Conservation (phyloP, 2,329 filamentous ascomycete species). For the Ophiocordyceps australis region DNA sequence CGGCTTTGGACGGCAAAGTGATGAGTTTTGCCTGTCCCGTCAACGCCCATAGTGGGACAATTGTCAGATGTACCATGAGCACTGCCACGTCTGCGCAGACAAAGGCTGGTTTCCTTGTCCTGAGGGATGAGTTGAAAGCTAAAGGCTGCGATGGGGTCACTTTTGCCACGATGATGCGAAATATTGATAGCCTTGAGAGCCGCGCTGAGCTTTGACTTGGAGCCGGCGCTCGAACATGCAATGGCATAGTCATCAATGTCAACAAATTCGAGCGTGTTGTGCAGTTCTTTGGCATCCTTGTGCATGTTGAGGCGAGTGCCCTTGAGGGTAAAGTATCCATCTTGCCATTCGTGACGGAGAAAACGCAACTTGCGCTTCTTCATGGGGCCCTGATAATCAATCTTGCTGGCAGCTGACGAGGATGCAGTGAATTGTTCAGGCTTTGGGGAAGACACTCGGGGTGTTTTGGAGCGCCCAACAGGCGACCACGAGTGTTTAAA, state of each 20-base stretch:
- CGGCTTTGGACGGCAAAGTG: conserved; percentile 81
- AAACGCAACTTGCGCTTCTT: conserved; percentile 84
- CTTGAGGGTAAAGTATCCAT: conserved; percentile 75
- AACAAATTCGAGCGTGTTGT: conserved; percentile 55
- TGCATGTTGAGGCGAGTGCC: conserved; percentile 62
- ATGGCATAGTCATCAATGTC: conserved; percentile 83
- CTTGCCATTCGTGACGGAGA: conserved; percentile 84
- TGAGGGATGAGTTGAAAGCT: conserved; percentile 73
- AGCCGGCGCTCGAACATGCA: conserved; percentile 60
- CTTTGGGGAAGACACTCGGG: too few species aligned
- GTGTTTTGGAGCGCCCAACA: conserved; percentile 22
- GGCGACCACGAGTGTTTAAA: conserved; percentile 38
- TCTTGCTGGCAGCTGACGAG: too few species aligned
- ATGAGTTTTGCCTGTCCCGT: conserved; percentile 64
- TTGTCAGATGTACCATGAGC: too few species aligned
- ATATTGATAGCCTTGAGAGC: conserved; percentile 70
- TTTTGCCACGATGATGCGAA: conserved; percentile 32
- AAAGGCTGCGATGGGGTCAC: conserved; percentile 48
- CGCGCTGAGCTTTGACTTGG: conserved; percentile 64
- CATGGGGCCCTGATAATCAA: conserved; percentile 72
- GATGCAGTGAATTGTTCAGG: too few species aligned
- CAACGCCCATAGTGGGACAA: too few species aligned
- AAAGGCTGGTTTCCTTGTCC: conserved; percentile 29
- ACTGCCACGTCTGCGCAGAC: conserved; percentile 29
- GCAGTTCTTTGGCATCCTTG: conserved; percentile 33